Evolutionary conservation across 2,329 filamentous ascomycete genomes (phyloP).

Genomic region (Verticillium zaregamsianum): DNA sequence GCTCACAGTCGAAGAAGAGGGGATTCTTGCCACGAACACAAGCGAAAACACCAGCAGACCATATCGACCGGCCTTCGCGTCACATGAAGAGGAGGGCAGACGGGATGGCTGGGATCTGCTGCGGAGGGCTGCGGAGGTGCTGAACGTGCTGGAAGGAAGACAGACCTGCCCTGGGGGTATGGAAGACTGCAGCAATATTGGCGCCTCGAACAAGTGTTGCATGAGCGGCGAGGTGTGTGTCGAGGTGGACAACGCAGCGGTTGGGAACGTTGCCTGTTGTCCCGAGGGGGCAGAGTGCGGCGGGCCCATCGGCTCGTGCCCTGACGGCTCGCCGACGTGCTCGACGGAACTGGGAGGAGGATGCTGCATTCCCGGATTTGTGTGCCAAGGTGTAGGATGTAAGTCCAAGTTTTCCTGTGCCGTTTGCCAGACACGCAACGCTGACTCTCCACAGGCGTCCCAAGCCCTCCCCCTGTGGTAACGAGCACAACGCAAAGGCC

Average conservation of each 20-base stretch:
- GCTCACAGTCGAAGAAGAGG: conserved; percentile 21
- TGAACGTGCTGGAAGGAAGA: conserved; percentile 49
- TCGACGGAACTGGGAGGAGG: conserved; percentile 63
- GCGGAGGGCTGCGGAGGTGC: conserved; percentile 39
- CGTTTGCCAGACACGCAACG: conserved; percentile 2
- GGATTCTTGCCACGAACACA: conserved; percentile 7
- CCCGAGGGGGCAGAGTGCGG: conserved; percentile 60
- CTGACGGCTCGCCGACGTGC: conserved; percentile 60
- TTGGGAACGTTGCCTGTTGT: conserved; percentile 73
- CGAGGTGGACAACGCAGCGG: conserved; percentile 54
- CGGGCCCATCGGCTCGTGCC: conserved; percentile 59
- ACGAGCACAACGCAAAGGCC: conserved; percentile 18
- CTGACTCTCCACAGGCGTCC: conserved; percentile 26
- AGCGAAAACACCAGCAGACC: conserved; percentile 13
- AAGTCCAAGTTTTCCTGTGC: conserved; percentile 26
- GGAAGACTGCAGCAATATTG: conserved; percentile 58
- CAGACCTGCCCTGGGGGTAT: conserved; percentile 67
- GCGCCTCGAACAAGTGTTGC: conserved; percentile 70
- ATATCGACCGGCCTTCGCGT: conserved; percentile 47
- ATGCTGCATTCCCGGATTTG: conserved; percentile 70
- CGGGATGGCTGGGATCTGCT: conserved; percentile 23
- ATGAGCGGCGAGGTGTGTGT: conserved; percentile 62
- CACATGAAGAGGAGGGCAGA: conserved; percentile 33
- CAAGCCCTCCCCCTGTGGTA: conserved; percentile 19
- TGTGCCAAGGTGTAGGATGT: conserved; percentile 69